phyloP scores from a whole-genome alignment of 2,329 filamentous ascomycete species.

The Dothideomycetidae sp. region DNA sequence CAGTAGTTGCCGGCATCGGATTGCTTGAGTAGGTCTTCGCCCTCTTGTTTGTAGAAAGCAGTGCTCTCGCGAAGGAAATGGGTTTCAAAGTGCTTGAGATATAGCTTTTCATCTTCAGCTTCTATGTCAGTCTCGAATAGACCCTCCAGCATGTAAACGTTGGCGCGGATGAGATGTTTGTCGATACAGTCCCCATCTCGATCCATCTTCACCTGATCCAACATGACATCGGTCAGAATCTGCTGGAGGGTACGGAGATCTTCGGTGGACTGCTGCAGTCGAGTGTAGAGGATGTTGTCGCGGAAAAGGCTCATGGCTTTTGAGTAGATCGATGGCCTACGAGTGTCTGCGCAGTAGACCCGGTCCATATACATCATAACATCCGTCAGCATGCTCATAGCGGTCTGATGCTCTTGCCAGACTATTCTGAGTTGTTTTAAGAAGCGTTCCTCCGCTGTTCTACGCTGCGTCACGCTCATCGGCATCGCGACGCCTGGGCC shows the following conservation, averaged over 20 bases:
- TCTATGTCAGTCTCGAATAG: constrained; percentile 74
- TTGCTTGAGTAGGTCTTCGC: constrained; percentile 56
- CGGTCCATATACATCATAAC: constrained; percentile 96
- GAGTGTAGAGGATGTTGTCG: constrained; percentile 62
- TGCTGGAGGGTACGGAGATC: constrained; percentile 46
- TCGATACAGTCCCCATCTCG: constrained; percentile 81
- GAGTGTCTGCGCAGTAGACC: constrained; percentile 60
- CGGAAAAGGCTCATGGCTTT: constrained; percentile 78
- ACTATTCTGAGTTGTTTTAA: constrained; percentile 58
- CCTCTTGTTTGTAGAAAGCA: constrained; percentile 63
- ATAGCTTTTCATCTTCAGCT: constrained; percentile 64
- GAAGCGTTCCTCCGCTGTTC: constrained; percentile 70
- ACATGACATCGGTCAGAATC: constrained; percentile 64
- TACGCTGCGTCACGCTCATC: constrained; percentile 61
- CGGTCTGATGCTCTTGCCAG: constrained; percentile 82
- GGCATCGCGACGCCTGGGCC: constrained; percentile 24
- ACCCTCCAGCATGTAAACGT: constrained; percentile 76
- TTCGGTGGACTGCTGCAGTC: constrained; percentile 30
- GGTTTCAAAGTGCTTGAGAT: constrained; percentile 69
- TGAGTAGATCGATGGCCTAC: constrained; percentile 64
- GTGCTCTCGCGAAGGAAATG: constrained; percentile 58
- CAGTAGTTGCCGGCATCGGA: constrained; percentile 74
- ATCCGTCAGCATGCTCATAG: constrained; percentile 90
- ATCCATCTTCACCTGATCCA: constrained; percentile 89
- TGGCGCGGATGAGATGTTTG: constrained; percentile 64